Conservation (phyloP, 306 rosid species). For the Quercus ilex region DNA sequence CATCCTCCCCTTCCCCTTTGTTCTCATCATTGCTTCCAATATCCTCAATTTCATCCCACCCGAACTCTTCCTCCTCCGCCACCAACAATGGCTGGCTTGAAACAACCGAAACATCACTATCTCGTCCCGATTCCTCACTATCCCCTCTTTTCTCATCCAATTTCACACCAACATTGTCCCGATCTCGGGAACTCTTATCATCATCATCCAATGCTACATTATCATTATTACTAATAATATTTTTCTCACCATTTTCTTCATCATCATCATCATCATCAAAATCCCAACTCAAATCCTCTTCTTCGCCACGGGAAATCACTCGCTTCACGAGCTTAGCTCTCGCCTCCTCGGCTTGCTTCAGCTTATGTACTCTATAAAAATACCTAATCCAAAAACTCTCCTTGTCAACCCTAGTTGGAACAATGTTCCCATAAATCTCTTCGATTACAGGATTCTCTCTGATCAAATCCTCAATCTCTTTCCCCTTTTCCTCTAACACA, state of each 20-base stretch:
- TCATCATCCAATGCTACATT: slow-evolving; percentile 26
- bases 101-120: slow-evolving; percentile 80
- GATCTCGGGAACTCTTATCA: neutral
- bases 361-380: slow-evolving; percentile 63
- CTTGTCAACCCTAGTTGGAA: slow-evolving; percentile 46
- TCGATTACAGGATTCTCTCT: slow-evolving; percentile 44
- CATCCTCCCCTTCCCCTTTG: slow-evolving; percentile 50
- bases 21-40: slow-evolving; percentile 57
- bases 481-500: slow-evolving; percentile 49
- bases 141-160: slow-evolving; percentile 44
- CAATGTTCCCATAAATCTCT: slow-evolving; percentile 58
- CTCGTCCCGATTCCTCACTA: slow-evolving; percentile 57
- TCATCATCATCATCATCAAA: slow-evolving; percentile 53
- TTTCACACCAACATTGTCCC: slow-evolving; percentile 26
- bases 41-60: slow-evolving; percentile 94
- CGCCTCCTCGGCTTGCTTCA: slow-evolving; percentile 71
- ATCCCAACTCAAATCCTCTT: slow-evolving; percentile 97
- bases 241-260: slow-evolving; percentile 10
- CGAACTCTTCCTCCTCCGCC: slow-evolving; percentile 77
- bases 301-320: slow-evolving; percentile 62
- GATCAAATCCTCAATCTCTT: slow-evolving; percentile 57
- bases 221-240: slow-evolving; percentile 17
- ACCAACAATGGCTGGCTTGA: slow-evolving; percentile 69
- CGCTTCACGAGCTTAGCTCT: slow-evolving; percentile 81
- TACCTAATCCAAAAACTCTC: slow-evolving; percentile 79